phyloP scores from a whole-genome alignment of 768 basidiomycete species.

The Vararia minispora region DNA sequence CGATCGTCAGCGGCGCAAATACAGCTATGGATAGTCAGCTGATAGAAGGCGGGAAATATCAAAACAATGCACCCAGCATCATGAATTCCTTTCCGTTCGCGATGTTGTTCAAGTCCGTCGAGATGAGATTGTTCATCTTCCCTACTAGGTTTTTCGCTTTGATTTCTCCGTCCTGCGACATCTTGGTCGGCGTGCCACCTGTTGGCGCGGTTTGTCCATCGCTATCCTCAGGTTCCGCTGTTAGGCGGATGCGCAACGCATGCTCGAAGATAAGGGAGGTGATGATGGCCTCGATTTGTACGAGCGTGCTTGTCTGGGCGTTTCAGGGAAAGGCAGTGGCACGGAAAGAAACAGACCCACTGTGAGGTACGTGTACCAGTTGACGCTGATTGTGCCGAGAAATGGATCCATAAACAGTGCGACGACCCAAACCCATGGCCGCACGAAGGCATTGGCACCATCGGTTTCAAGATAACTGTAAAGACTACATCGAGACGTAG shows the following conservation, averaged over 20 bases:
- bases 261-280: slow-evolving; percentile 48
- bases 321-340: too few relatives aligned
- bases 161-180: slow-evolving; percentile 26
- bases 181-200: slow-evolving; percentile 41
- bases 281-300: slow-evolving; percentile 32
- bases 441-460: slow-evolving; percentile 34
- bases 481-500: too few relatives aligned
- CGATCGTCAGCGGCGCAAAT: slow-evolving; percentile 29
- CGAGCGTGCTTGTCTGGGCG: slow-evolving; percentile 25
- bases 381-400: slow-evolving; percentile 30
- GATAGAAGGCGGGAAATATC: background rate
- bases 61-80: slow-evolving; percentile 6
- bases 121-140: slow-evolving; percentile 67
- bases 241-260: too few relatives aligned
- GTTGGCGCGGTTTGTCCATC: too few relatives aligned
- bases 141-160: slow-evolving; percentile 47
- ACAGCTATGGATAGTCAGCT: slow-evolving; percentile 14
- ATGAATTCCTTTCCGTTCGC: slow-evolving; percentile 19
- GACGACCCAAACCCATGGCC: slow-evolving; percentile 63
- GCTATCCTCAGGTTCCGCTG: too few relatives aligned
- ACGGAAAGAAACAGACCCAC: slow-evolving; percentile 11
- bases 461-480: slow-evolving; percentile 49
- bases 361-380: slow-evolving; percentile 38
- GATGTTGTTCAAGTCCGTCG: slow-evolving; percentile 42
- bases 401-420: slow-evolving; percentile 39